Evolutionary conservation across 2,329 filamentous ascomycete genomes (phyloP).

Genomic region (Zalaria obscura): DNA sequence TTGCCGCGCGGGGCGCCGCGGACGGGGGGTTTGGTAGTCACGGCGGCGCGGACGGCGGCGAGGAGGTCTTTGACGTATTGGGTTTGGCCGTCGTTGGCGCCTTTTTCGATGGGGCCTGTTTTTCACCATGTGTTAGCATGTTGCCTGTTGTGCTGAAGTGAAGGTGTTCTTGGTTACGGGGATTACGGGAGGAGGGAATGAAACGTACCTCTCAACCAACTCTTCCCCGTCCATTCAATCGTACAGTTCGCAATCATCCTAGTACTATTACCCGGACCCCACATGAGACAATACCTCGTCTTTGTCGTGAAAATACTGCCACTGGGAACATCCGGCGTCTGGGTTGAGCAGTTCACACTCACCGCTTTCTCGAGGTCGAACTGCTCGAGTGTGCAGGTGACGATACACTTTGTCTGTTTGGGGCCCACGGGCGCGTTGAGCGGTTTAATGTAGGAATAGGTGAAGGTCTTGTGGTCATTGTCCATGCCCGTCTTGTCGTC

Average conservation of each 20-base stretch:
- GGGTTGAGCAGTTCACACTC: constrained; percentile 67
- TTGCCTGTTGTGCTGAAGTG: too few species aligned
- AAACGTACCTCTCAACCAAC: constrained; percentile 78
- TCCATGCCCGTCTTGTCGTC: constrained; percentile 64
- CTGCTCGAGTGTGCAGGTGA: constrained; percentile 68
- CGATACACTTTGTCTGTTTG: constrained; percentile 87
- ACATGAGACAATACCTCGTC: constrained; percentile 87
- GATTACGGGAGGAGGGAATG: background rate
- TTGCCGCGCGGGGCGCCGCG: constrained; percentile 27
- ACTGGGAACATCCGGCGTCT: constrained; percentile 88
- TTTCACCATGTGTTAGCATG: constrained; percentile 6
- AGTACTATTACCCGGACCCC: constrained; percentile 78
- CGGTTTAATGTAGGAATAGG: constrained; percentile 84
- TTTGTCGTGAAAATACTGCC: constrained; percentile 86
- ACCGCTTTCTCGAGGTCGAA: constrained; percentile 80
- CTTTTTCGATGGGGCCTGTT: constrained; percentile 86
- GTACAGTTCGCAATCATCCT: constrained; percentile 76
- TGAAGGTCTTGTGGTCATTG: constrained; percentile 56
- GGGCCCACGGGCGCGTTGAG: constrained; percentile 73
- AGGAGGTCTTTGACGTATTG: constrained; percentile 72
- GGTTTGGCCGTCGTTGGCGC: constrained; percentile 76
- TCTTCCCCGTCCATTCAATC: constrained; percentile 95
- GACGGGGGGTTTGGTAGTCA: constrained; percentile 49
- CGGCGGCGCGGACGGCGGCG: constrained; percentile 55
- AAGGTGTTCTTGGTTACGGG: background rate